phyloP scores from a whole-genome alignment of 768 basidiomycete genomes.

The Strobilomyces echinocephalus region DNA sequence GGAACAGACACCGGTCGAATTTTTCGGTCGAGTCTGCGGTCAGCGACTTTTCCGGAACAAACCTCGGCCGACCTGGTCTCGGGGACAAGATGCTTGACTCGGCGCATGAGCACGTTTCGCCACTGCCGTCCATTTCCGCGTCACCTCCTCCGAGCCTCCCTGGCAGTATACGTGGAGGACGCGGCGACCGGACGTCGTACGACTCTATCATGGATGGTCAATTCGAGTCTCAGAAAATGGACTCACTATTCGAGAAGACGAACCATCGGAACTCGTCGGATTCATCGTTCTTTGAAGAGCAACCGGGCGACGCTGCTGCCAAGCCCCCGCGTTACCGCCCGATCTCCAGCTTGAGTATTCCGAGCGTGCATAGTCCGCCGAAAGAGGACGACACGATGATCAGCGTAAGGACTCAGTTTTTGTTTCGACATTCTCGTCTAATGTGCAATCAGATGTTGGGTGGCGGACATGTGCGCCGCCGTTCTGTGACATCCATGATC shows the following conservation, averaged over 20 bases:
- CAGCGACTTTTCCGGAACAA: slow-evolving; percentile 56
- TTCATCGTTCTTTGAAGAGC: slow-evolving; percentile 56
- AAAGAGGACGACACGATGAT: slow-evolving; percentile 83
- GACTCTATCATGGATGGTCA: slow-evolving; percentile 67
- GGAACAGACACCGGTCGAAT: slow-evolving; percentile 56
- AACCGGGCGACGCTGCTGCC: slow-evolving; percentile 29
- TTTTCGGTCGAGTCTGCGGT: slow-evolving; percentile 59
- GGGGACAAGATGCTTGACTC: slow-evolving; percentile 88
- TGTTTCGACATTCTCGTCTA: not conserved
- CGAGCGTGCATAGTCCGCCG: slow-evolving; percentile 42
- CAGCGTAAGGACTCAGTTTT: slow-evolving; percentile 42
- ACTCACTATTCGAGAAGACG: slow-evolving; percentile 64
- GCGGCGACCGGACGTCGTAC: slow-evolving; percentile 40
- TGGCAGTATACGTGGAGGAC: slow-evolving; percentile 14
- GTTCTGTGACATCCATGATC: slow-evolving; percentile 60
- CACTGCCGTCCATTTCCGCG: slow-evolving; percentile 59
- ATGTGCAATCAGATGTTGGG: slow-evolving; percentile 61
- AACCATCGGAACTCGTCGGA: slow-evolving; percentile 49
- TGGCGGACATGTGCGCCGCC: slow-evolving; percentile 67
- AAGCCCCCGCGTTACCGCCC: slow-evolving; percentile 59
- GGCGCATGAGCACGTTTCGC: slow-evolving; percentile 45
- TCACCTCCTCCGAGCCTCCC: slow-evolving; percentile 51
- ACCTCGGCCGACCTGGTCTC: slow-evolving; percentile 65
- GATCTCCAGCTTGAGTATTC: slow-evolving; percentile 57
- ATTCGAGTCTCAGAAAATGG: slow-evolving; percentile 34